Conservation (phyloP, 106 monocot genomes). For the Apostasia shenzhenica region DNA sequence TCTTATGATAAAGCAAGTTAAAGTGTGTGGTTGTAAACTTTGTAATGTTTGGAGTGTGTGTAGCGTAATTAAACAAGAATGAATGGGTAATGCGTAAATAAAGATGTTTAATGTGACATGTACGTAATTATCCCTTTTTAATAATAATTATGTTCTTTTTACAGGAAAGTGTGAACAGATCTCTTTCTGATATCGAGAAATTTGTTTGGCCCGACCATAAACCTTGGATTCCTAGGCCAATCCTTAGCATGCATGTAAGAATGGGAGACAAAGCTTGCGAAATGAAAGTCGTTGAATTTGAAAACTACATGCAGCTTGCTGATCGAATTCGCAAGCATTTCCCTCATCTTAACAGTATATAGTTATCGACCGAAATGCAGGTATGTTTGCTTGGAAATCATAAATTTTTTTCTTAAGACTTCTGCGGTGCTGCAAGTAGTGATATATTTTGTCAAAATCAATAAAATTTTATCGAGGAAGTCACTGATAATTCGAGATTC, state of each 20-base stretch:
- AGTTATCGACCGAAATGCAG: constrained; percentile 94
- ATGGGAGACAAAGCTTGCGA: constrained; percentile 95
- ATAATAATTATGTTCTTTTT: background rate
- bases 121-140: too few relatives aligned
- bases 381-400: constrained; percentile 5
- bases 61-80: too few relatives aligned
- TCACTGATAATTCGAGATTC: constrained; percentile 42
- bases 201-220: constrained; percentile 67
- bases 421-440: too few relatives aligned
- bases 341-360: constrained; percentile 57
- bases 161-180: constrained; percentile 31
- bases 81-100: too few relatives aligned
- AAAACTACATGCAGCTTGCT: constrained; percentile 68
- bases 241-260: constrained; percentile 82
- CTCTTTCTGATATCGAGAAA: constrained; percentile 41
- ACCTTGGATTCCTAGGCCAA: constrained; percentile 73
- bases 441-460: background rate
- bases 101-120: too few relatives aligned
- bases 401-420: too few relatives aligned
- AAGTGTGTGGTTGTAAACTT: too few relatives aligned
- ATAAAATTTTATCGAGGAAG: constrained; percentile 27
- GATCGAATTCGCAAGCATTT: constrained; percentile 39
- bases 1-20: too few relatives aligned
- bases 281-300: constrained; percentile 76
- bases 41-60: too few relatives aligned